Conservation (phyloP, 1,284 basidiomycete genomes). For the Psilocybe mexicana region DNA sequence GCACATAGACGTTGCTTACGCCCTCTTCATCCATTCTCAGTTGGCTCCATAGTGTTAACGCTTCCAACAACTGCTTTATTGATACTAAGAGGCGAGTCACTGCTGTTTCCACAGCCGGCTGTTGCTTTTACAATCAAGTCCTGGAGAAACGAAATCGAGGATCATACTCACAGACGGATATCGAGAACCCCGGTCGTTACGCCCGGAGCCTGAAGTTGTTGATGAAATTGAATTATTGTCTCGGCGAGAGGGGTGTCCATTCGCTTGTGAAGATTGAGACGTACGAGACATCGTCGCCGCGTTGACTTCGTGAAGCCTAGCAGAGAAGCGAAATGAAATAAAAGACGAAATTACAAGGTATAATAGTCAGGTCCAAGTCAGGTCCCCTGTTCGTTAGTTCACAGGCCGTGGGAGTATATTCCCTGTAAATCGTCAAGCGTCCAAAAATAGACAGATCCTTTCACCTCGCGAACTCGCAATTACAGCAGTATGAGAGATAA, state of each 20-base stretch:
- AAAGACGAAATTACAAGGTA: neutral
- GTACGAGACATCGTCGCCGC: conserved; percentile 12
- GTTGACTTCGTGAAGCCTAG: neutral
- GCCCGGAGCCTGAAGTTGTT: conserved; percentile 24
- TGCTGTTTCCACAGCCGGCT: conserved; percentile 84
- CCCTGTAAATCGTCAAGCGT: neutral
- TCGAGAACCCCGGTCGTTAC: conserved; percentile 26
- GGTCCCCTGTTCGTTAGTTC: conserved; percentile 10
- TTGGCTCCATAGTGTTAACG: conserved; percentile 87
- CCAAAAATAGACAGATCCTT: conserved; percentile 4
- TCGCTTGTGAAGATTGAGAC: conserved; percentile 11
- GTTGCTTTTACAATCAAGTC: conserved; percentile 5
- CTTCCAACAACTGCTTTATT: conserved; percentile 92
- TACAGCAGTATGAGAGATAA: no score
- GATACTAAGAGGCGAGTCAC: conserved; percentile 93
- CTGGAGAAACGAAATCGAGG: neutral
- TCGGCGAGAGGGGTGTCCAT: conserved; percentile 16
- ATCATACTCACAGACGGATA: conserved; percentile 32
- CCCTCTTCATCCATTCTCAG: conserved; percentile 75
- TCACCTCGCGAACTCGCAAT: no score
- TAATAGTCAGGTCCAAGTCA: neutral
- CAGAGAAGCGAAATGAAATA: neutral
- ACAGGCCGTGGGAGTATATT: conserved; percentile 7
- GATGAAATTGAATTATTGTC: conserved; percentile 20
- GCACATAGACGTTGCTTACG: conserved; percentile 97